Evolutionary conservation across 2,329 filamentous ascomycete species (phyloP), one percentile per base, ranked within the genome.

Genomic region (Clonostachys rosea): DNA sequence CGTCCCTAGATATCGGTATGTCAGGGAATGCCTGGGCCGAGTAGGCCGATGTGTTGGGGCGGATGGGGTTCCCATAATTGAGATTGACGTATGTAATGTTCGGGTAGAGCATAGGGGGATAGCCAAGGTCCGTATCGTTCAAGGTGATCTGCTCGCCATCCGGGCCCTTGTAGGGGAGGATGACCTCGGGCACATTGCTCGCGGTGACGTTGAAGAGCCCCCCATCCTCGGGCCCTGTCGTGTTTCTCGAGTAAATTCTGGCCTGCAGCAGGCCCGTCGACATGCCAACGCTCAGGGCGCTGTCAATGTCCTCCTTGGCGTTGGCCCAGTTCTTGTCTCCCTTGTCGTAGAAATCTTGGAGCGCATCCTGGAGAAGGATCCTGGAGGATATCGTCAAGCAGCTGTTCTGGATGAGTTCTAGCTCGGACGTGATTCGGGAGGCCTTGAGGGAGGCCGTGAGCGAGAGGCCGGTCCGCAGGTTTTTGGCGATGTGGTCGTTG

Each of bases 371-470:
- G 16, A 86, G 65, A 18, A 86, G 61, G 17, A 86, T 63, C 50
- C 83, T 74, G 1, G 88, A 91, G 7, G 85, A 74, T 41, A 94
- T 85, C 47, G 86, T 85, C 47, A 77, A 74, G 59, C 84, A 87
- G 49, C 83, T 86, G 34, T 87, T 87, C 67, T 91, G 81, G 54
- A 95, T 81, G 45, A 96, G 77, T 45, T 89, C 76, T 47, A 96
- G 78, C 61, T 90, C 87, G 45, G 89, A 86, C 6, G 86, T 75
- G 52, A 96, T 78, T 60, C 92, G 86, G 33, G 87, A 84, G 17
- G 91, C 86, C 65, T 96, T 96, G 60, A 96, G 82, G 4, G 87
- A 91, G 7, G 91, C 91, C 2, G 89, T 89, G 51, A 96, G 75
- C 24, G 83, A 73, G 43, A 96, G 79, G 45, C 84, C 79, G 45